These are phyloP conservation scores for Cokeromyces recurvatus DNA, from an alignment of 371 early-diverging fungal genomes.

Conservation along the genomic window DNA sequence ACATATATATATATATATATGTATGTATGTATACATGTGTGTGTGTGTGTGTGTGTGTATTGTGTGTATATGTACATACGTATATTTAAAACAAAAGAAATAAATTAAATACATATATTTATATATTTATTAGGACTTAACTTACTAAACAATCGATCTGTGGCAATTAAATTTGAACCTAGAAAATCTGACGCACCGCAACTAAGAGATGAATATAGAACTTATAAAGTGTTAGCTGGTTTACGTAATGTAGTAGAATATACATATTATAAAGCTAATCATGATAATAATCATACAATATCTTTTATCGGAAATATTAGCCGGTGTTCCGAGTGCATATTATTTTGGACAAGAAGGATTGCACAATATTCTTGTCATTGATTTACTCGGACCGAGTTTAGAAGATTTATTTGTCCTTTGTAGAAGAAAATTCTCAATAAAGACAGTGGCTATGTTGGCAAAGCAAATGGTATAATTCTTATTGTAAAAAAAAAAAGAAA, in stretches of 20 bases:
- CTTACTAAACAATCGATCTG: conserved; percentile 76
- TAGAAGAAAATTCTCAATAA: conserved; percentile 82
- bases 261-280: conserved; percentile 44
- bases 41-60: too few species aligned
- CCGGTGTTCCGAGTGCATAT: conserved; percentile 84
- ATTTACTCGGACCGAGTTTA: conserved; percentile 91
- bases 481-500: background rate
- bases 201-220: conserved; percentile 88
- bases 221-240: conserved; percentile 84
- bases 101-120: too few species aligned
- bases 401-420: conserved; percentile 97
- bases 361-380: conserved; percentile 93
- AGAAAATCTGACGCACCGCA: conserved; percentile 94
- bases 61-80: too few species aligned
- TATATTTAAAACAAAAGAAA: too few species aligned
- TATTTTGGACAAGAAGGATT: conserved; percentile 95
- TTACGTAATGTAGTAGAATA: conserved; percentile 50
- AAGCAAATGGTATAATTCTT: conserved; percentile 82
- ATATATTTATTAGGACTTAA: conserved; percentile 44
- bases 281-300: conserved; percentile 42
- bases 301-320: conserved; percentile 24
- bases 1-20: too few species aligned
- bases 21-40: too few species aligned
- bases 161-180: conserved; percentile 95
- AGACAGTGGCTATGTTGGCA: conserved; percentile 93